Evolutionary conservation across 2,329 filamentous ascomycete genomes (phyloP).

Genomic region (Pestalotiopsis sp.): DNA sequence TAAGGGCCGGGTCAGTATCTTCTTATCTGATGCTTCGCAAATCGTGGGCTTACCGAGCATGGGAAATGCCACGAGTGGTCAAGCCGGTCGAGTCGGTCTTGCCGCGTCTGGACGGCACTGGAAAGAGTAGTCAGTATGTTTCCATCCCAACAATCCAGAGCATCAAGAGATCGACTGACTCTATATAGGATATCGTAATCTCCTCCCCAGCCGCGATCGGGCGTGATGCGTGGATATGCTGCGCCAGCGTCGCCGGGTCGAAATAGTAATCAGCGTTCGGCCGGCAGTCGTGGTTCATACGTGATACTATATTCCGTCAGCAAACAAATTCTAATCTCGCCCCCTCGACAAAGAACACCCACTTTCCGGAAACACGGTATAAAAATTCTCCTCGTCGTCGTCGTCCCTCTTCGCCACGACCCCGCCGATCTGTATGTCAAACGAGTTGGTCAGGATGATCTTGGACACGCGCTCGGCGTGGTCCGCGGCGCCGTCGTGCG

Average conservation of each 20-base stretch:
- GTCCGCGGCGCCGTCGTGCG: constrained; percentile 30
- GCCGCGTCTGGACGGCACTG: constrained; percentile 34
- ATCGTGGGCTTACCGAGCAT: constrained; percentile 27
- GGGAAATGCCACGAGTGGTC: constrained; percentile 40
- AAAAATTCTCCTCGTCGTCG: constrained; percentile 28
- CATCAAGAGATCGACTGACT: constrained; percentile 24
- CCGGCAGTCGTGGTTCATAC: constrained; percentile 48
- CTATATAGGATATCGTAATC: constrained; percentile 45
- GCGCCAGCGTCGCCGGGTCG: constrained; percentile 38
- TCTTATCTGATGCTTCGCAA: neutral
- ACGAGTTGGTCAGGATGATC: constrained; percentile 40
- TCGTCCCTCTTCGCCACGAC: constrained; percentile 26
- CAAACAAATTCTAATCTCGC: neutral
- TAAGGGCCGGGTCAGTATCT: neutral
- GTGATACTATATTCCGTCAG: constrained; percentile 31
- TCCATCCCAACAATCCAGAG: neutral
- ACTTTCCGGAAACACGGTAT: constrained; percentile 42
- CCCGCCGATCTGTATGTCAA: constrained; percentile 37
- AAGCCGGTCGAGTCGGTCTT: constrained; percentile 32
- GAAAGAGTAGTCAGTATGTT: neutral
- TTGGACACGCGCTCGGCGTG: constrained; percentile 34
- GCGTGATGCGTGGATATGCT: constrained; percentile 40
- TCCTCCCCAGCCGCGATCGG: constrained; percentile 45
- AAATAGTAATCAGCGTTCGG: constrained; percentile 47
- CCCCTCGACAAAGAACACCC: constrained; percentile 6